Percentiles rank a stretch among this genome's conserved stretches.
Evolutionary conservation across 2,329 filamentous ascomycete species (phyloP).

Genomic region (Dissoconium aciculare): DNA sequence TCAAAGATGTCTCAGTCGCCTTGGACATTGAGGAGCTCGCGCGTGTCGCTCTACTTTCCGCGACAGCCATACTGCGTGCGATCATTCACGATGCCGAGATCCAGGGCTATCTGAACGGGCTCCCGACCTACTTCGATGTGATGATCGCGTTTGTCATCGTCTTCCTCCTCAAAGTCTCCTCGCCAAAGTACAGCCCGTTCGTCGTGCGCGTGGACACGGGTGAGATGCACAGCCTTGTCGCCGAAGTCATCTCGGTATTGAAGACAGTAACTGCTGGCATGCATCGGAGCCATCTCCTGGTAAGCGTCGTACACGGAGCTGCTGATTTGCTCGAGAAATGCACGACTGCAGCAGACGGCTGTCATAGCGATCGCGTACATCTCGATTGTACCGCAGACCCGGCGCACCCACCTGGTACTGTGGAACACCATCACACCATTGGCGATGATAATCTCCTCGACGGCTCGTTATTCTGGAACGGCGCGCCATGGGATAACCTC

Average conservation of each 20-base stretch:
- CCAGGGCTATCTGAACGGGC: constrained; percentile 17
- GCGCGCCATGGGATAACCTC: constrained; percentile 16
- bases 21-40: constrained; percentile 20
- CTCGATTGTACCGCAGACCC: no score
- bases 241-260: constrained; percentile 15
- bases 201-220: constrained; percentile 17
- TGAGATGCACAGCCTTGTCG: constrained; percentile 15
- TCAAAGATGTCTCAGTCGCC: constrained; percentile 14
- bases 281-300: constrained; percentile 19
- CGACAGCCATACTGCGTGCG: constrained; percentile 15
- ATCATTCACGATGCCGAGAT: constrained; percentile 17
- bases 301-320: constrained; percentile 16
- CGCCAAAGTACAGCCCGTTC: constrained; percentile 18
- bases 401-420: constrained; percentile 17
- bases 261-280: constrained; percentile 18
- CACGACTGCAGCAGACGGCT: constrained; percentile 7
- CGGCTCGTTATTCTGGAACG: constrained; percentile 14
- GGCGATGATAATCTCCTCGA: constrained; percentile 19
- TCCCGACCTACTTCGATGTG: constrained; percentile 21
- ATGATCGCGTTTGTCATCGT: constrained; percentile 21
- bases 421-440: constrained; percentile 17
- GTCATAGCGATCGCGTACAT: no score
- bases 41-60: constrained; percentile 15
- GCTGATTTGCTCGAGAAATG: constrained; percentile 16
- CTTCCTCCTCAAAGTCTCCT: constrained; percentile 18